phyloP scores from a whole-genome alignment of 306 rosid species.

The Castanea crenata region DNA sequence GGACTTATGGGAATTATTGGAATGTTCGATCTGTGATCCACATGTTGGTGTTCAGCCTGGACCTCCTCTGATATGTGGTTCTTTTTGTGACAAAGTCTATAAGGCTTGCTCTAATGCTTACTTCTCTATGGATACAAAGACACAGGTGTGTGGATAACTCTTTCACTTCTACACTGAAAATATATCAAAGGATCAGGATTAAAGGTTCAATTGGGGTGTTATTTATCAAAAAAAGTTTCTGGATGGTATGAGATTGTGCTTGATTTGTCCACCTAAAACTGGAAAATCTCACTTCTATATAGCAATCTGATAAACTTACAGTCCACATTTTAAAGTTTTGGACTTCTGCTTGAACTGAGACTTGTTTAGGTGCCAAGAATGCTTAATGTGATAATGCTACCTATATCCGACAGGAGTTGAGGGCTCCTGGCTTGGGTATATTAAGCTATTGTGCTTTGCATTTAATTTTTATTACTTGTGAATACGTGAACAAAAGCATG shows the following conservation, averaged over 20 bases:
- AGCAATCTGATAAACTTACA: neutral
- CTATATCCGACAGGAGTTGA: neutral
- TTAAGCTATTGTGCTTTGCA: neutral
- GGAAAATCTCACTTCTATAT: neutral
- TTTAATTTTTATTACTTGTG: slow-evolving; percentile 7
- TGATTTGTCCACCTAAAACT: neutral
- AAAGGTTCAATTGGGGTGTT: slow-evolving; percentile 1
- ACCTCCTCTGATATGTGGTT: slow-evolving; percentile 77
- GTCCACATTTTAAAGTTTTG: neutral
- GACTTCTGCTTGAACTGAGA: neutral
- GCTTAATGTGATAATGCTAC: neutral
- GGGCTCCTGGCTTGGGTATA: neutral
- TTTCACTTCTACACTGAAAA: neutral
- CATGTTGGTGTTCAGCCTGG: slow-evolving; percentile 68
- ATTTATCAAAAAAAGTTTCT: neutral
- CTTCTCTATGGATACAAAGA: slow-evolving; percentile 79
- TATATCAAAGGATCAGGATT: neutral
- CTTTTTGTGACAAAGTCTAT: slow-evolving; percentile 76
- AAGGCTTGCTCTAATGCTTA: slow-evolving; percentile 79
- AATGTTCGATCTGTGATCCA: slow-evolving; percentile 91
- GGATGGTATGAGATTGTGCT: neutral
- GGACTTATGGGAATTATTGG: slow-evolving; percentile 90
- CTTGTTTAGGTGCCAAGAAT: neutral
- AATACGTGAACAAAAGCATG: slow-evolving; percentile 1
- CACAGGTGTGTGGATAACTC: slow-evolving; percentile 55